phyloP scores from a whole-genome alignment of 495 filamentous ascomycete genomes.

The Physcia stellaris region DNA sequence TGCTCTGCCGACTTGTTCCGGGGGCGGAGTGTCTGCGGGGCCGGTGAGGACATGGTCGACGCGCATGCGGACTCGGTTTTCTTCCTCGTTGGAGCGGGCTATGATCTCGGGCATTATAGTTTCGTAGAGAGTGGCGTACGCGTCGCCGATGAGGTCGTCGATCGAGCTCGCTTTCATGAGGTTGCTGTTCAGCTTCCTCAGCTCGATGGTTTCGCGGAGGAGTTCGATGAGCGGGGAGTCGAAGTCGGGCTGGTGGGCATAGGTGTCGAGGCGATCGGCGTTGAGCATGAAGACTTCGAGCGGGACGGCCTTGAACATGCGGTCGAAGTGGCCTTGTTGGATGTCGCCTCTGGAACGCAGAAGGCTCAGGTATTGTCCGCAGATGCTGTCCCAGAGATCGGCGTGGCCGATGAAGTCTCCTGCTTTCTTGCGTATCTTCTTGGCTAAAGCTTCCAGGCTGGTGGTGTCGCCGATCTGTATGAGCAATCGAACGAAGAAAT shows the following conservation, averaged over 20 bases:
- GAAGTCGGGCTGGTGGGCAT: constrained; percentile 29
- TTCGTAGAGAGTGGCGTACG: constrained; percentile 69
- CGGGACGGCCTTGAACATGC: constrained; percentile 63
- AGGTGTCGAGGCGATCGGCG: constrained; percentile 37
- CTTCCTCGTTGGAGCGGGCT: constrained; percentile 32
- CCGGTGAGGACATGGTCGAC: constrained; percentile 41
- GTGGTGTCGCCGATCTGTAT: constrained; percentile 60
- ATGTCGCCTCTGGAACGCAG: constrained; percentile 58
- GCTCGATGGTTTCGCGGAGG: constrained; percentile 69
- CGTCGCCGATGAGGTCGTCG: constrained; percentile 81
- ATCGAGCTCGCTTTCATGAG: constrained; percentile 71
- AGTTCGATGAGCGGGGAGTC: constrained; percentile 44
- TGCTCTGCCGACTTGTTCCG: constrained; percentile 7
- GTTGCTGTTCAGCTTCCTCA: constrained; percentile 80
- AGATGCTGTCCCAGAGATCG: constrained; percentile 73
- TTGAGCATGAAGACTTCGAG: constrained; percentile 68
- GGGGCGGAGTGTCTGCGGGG: constrained; percentile 7
- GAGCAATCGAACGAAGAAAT: constrained; percentile 63
- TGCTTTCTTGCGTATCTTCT: constrained; percentile 67
- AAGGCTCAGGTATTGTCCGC: constrained; percentile 56
- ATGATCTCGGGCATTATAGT: constrained; percentile 33
- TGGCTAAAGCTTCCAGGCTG: constrained; percentile 68
- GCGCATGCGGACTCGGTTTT: constrained; percentile 43
- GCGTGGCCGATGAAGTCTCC: constrained; percentile 75
- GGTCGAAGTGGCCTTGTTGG: constrained; percentile 53